Percentiles rank a stretch among this genome's conserved stretches.
Evolutionary conservation across 805 yeast genomes (phyloP).

Genomic region (Pichia heedii): DNA sequence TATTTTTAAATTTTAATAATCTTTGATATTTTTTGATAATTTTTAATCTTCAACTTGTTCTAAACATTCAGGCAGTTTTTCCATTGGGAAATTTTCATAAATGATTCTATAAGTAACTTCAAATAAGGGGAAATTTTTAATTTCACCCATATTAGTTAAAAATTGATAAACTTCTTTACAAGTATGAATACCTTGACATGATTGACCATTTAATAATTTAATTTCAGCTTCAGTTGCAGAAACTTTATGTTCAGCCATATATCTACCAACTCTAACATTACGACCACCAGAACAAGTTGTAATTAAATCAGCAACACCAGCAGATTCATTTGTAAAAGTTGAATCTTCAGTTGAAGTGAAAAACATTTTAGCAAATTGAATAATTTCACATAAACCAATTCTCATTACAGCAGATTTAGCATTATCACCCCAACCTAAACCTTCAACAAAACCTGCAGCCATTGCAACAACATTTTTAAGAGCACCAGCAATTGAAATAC

Average conservation of each 20-base stretch:
- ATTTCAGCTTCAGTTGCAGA: conserved; percentile 76
- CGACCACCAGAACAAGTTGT: conserved; percentile 98
- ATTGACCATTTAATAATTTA: conserved; percentile 85
- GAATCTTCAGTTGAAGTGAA: conserved; percentile 65
- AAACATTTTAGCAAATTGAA: conserved; percentile 74
- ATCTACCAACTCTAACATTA: conserved; percentile 84
- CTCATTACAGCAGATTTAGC: conserved; percentile 98
- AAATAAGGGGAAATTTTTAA: conserved; percentile 73
- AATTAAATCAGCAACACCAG: conserved; percentile 97
- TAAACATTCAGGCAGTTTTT: conserved; percentile 62
- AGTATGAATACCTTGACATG: conserved; percentile 93
- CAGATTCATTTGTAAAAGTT: conserved; percentile 88
- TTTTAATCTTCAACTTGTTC: conserved; percentile 31
- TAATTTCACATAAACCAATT: conserved; percentile 85
- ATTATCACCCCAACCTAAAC: conserved; percentile 98
- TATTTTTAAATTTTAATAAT: too few relatives aligned
- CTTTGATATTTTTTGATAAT: too few relatives aligned
- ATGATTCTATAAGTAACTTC: conserved; percentile 76
- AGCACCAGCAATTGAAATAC: conserved; percentile 95
- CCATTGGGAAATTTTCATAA: conserved; percentile 65
- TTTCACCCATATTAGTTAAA: conserved; percentile 42
- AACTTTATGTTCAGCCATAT: conserved; percentile 73
- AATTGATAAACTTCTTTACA: conserved; percentile 86
- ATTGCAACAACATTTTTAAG: conserved; percentile 92
- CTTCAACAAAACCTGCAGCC: conserved; percentile 96